These are phyloP conservation scores for Piper longum DNA, from an alignment of 164 flowering plant species.

Conservation along the genomic window DNA sequence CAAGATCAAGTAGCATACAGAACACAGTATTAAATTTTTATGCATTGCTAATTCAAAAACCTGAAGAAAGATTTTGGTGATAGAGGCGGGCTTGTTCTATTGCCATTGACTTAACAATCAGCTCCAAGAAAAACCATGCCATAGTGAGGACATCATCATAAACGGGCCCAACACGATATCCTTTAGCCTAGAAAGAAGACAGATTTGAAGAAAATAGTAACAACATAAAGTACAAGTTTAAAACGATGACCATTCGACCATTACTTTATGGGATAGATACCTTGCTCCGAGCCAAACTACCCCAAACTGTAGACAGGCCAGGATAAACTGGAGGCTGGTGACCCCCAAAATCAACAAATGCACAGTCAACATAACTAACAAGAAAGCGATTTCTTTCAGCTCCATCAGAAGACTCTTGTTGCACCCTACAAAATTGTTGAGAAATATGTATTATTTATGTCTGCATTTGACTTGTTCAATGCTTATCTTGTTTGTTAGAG, in stretches of 20 bases:
- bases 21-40: neutral
- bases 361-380: slow-evolving; percentile 86
- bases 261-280: slow-evolving; percentile 15
- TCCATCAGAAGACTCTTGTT: slow-evolving; percentile 97
- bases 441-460: too few species aligned
- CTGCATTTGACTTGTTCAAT: too few species aligned
- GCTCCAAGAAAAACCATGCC: slow-evolving; percentile 98
- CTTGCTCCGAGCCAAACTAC: slow-evolving; percentile 99
- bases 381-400: slow-evolving; percentile 84
- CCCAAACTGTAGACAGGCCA: slow-evolving; percentile 98
- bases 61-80: slow-evolving; percentile 70
- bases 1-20: neutral
- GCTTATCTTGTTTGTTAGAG: too few species aligned
- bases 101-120: slow-evolving; percentile 95
- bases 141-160: slow-evolving; percentile 98
- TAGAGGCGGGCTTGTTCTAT: slow-evolving; percentile 82
- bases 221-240: neutral
- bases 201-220: neutral
- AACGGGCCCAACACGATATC: slow-evolving; percentile 99
- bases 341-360: slow-evolving; percentile 99
- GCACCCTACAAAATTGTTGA: slow-evolving; percentile 44
- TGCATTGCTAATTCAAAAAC: slow-evolving; percentile 18
- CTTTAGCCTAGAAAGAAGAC: slow-evolving; percentile 68
- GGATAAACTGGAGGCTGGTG: slow-evolving; percentile 97
- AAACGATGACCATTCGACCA: neutral